A percentile compares a stretch with the other conserved stretches of the same genome.
These are phyloP conservation scores for Begonia peltatifolia DNA, from an alignment of 306 rosid genomes.

Conservation along the genomic window DNA sequence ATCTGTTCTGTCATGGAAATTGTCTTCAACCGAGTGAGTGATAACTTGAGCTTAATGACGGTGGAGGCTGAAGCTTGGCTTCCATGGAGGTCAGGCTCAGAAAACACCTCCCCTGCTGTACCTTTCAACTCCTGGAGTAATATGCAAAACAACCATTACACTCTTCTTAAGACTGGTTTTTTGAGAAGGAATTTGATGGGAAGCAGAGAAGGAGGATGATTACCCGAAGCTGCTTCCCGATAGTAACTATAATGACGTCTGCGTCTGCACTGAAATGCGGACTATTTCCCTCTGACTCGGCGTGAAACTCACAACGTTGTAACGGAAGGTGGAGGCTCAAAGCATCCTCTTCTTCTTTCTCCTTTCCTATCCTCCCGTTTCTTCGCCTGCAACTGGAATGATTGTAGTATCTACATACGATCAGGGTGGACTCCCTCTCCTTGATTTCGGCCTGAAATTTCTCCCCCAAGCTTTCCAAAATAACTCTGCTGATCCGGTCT, in stretches of 20 bases:
- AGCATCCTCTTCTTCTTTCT: constrained; percentile 22
- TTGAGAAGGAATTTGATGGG: neutral
- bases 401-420: constrained; percentile 40
- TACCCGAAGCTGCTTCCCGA: constrained; percentile 72
- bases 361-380: constrained; percentile 2
- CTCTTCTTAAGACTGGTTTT: too few relatives aligned
- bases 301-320: constrained; percentile 35
- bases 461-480: constrained; percentile 11
- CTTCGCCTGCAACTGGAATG: constrained; percentile 1
- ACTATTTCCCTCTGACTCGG: constrained; percentile 35
- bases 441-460: constrained; percentile 16
- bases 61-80: constrained; percentile 21
- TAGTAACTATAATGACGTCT: constrained; percentile 39
- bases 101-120: constrained; percentile 41
- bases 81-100: constrained; percentile 25
- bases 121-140: constrained; percentile 40
- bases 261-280: constrained; percentile 47
- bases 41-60: constrained; percentile 42
- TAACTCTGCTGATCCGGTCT: constrained; percentile 23
- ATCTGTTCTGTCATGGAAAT: constrained; percentile 50
- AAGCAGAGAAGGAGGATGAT: neutral
- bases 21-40: constrained; percentile 17
- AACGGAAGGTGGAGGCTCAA: constrained; percentile 53
- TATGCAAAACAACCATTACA: too few relatives aligned
- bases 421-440: constrained; percentile 23